Evolutionary conservation across 352 stramenopile species (phyloP).

Genomic region (Pythium dissimile): DNA sequence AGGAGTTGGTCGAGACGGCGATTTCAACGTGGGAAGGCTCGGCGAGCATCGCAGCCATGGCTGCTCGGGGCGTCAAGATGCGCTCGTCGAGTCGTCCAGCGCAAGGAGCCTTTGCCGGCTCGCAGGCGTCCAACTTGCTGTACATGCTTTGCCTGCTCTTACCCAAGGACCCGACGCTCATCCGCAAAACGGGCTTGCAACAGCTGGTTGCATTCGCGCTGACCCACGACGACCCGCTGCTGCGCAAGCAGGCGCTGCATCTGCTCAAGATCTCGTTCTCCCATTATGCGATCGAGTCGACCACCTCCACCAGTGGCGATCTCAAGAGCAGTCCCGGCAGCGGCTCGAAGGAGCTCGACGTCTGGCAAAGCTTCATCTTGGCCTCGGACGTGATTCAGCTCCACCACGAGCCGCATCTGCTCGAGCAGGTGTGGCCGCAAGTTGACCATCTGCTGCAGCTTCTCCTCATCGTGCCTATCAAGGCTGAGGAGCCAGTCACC

Average conservation of each 20-base stretch:
- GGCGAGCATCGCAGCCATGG: conserved; percentile 3
- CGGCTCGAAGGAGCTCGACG: conserved; percentile 17
- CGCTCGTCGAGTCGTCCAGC: conserved; percentile 8
- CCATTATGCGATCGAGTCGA: conserved; percentile 30
- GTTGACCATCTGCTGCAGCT: conserved; percentile 47
- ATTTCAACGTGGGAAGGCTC: conserved; percentile 19
- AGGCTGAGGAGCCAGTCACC: neutral
- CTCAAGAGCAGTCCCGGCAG: neutral
- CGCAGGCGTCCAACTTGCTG: conserved; percentile 43
- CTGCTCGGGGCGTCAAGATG: conserved; percentile 1
- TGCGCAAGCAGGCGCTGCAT: conserved; percentile 70
- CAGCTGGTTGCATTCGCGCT: conserved; percentile 50
- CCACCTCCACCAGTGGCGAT: conserved; percentile 1
- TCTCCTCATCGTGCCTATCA: conserved; percentile 8
- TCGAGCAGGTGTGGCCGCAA: conserved; percentile 83
- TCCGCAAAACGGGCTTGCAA: conserved; percentile 38
- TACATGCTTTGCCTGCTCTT: conserved; percentile 63
- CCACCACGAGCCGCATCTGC: conserved; percentile 77
- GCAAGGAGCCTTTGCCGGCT: conserved; percentile 9
- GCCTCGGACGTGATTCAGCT: conserved; percentile 81
- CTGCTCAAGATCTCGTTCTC: conserved; percentile 66
- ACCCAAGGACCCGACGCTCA: conserved; percentile 38
- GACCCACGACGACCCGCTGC: conserved; percentile 41
- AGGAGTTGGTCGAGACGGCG: conserved; percentile 10
- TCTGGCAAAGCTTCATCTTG: conserved; percentile 70